Base-by-base conservation (phyloP, 2,329 filamentous ascomycete genomes). In the Aspergillus uvarum region DNA sequence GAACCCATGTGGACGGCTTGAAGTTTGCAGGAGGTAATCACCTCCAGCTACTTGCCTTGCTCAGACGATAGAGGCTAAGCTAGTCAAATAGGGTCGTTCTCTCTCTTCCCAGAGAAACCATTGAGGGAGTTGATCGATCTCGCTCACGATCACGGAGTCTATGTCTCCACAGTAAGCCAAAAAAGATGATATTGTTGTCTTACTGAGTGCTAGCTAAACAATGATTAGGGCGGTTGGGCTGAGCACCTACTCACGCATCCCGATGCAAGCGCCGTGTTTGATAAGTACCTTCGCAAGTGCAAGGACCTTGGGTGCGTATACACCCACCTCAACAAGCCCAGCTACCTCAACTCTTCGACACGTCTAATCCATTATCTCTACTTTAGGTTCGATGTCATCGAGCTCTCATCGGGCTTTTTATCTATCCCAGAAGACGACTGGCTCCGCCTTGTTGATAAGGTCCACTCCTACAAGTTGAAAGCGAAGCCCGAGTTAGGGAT, bases 401-500 rank as follows among this genome's bases (percentile, higher is more conserved):
- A 85, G 63, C 70, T 85, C 11, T 83, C 81, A 1, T 76, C 80
- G 0, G 83, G 82, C 5, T 85, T 85, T 67, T 70, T 85, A 16
- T 83, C 81, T 4, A 74, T 85, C 56, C 82, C 87, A 0, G 72
- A 74, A 16, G 80, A 83, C 21, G 82, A 84, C 71, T 84, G 81
- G 80, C 71, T 84, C 8, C 80, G 81, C 0, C 76, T 84, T 5
- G 77, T 83, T 21, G 77, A 83, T 63, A 77, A 77, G 63, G 76
- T 77, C 32, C 81, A 83, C 44, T 69, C 74, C 2, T 77, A 78
- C 58, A 80, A 81, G 0, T 69, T 85, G 16, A 81, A 77, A 62
- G 77, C 82, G 14, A 85, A 84, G 66, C 82, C 83, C 1, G 83
- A 85, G 63, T 72, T 84, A 42, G 82, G 83, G 0, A 85, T 85